Evolutionary conservation across 106 monocot genomes (phyloP), one percentile per base, ranked within the genome.

Genomic region (Dendrobium officinale): DNA sequence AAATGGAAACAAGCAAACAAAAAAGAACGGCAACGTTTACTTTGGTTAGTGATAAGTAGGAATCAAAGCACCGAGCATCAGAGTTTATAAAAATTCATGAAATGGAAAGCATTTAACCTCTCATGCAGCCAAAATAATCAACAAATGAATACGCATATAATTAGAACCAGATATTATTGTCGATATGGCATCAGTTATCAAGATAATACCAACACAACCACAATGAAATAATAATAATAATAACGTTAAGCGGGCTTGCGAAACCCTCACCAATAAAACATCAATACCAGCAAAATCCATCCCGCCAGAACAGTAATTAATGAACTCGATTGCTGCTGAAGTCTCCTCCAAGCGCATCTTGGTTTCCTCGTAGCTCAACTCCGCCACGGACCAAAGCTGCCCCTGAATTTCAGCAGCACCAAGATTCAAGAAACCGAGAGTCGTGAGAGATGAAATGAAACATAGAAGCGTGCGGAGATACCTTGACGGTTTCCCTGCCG

Each of bases 231-330:
- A 6, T 9, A 51, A 51, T 13, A 51, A 51, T 2, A 51, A 51
- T 15, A 51, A 51, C 9, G 9, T 72, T 8, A 19, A 40, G 3
- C 26, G n/a, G 20, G 9, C 72, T 40, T 16, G 18, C 51, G 64
- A 40, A 40, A 47, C 20, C 13, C 87, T 85, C 64, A 95, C 95
- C 77, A 85, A 44, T 61, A 80, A 54, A 27, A 80, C 79, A 40
- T 95, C 86, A 41, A 95, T 18, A 20, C 90, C 90, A 45, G 83
- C 82, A 45, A 95, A 95, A 43, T 95, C 92, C 79, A 91, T 24
- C 42, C 85, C 82, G 0, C 87, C 86, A n/a, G 81, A 75, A 3
- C 87, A 90, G 42, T 82, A 85, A 11, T 90, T 83, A 31, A 92
- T 79, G 86, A 95, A 77, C 77, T 91, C 85, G 5, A 95, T 78